Base-by-base conservation (phyloP, 177 flowering plant species). In the Vitis hybrid region DNA sequence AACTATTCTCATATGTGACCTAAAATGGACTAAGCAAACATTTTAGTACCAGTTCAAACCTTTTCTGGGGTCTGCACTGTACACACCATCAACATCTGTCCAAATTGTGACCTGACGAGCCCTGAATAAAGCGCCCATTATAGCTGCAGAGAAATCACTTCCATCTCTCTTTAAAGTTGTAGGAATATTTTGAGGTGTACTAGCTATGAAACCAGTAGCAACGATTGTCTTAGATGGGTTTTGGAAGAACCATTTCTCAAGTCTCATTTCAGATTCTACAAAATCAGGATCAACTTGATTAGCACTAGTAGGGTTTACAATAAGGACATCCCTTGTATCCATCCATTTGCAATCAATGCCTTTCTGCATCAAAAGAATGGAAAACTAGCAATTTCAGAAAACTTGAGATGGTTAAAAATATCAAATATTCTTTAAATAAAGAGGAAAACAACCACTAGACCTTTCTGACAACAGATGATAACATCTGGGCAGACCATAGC, bases 81-180 rank as follows among this genome's bases (percentile, higher is more conserved):
- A 95, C 2, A 95, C 98, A 61, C 99, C 99, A 84, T 95, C 91
- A 66, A 95, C 99, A 73, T 93, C 99, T n/a, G 99, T 95, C 99
- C 98, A 95, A 70, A 95, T 95, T 66, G 99, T 95, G 70, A 95
- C 97, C 78, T 88, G 92, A 55, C 87, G 81, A 54, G 99, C 97
- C 82, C 77, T 84, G 62, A 96, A 71, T 4, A 96, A 83, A 68
- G 97, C 90, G 72, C 99, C 99, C 93, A 96, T 87, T 66, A 96
- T 93, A 71, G 99, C 97, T 30, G 99, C 98, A 68, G 99, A 96
- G 73, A 96, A 96, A 77, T 96, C 98, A 80, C 99, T 96, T 63
- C 99, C 99, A 82, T 96, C 99, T 82, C 99, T 84, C 77, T 93
- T 93, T 83, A 96, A 82, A 66, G 99, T 96, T 60, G 98, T 96